A percentile compares a stretch with the other conserved stretches of the same genome.
These are phyloP conservation scores for Cryphonectria naterciae DNA, from an alignment of 2,329 filamentous ascomycete genomes.

Conservation along the genomic window DNA sequence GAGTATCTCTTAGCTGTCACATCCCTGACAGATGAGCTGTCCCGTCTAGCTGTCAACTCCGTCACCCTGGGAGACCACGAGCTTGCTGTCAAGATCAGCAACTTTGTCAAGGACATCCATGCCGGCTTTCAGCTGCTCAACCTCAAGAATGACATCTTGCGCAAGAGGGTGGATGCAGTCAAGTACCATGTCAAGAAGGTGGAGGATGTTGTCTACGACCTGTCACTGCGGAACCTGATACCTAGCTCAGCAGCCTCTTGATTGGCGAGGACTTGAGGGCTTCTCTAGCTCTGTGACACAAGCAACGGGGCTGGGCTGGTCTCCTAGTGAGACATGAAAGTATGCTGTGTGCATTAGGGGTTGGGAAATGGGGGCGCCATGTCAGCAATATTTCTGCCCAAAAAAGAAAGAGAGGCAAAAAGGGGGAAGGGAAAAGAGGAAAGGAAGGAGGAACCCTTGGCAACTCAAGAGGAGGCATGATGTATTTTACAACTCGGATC, in stretches of 20 bases:
- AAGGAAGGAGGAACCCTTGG: too few relatives aligned
- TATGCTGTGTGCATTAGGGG: neutral
- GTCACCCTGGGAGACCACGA: conserved; percentile 89
- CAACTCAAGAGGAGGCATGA: neutral
- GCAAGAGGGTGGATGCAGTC: conserved; percentile 86
- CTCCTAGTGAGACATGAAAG: neutral
- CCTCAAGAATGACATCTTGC: conserved; percentile 90
- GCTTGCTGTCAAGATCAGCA: conserved; percentile 83
- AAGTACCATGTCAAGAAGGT: conserved; percentile 99
- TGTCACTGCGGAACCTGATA: conserved; percentile 83
- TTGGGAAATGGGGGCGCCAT: neutral
- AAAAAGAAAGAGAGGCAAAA: neutral
- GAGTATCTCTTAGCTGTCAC: conserved; percentile 93
- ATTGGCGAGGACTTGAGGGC: neutral
- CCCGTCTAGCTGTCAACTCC: conserved; percentile 89
- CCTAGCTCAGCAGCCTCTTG: conserved; percentile 41
- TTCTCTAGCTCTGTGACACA: neutral
- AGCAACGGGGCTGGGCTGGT: neutral
- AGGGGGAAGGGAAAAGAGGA: too few relatives aligned
- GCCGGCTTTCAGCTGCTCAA: conserved; percentile 97
- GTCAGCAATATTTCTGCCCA: neutral
- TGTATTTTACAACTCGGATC: neutral
- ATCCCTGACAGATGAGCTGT: conserved; percentile 85
- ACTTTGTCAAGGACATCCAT: conserved; percentile 93
- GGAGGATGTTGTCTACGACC: conserved; percentile 96